Percentiles rank a stretch among this genome's conserved stretches.
Conservation (phyloP, 1,139 yeast species). For the Hansenula anomala region DNA sequence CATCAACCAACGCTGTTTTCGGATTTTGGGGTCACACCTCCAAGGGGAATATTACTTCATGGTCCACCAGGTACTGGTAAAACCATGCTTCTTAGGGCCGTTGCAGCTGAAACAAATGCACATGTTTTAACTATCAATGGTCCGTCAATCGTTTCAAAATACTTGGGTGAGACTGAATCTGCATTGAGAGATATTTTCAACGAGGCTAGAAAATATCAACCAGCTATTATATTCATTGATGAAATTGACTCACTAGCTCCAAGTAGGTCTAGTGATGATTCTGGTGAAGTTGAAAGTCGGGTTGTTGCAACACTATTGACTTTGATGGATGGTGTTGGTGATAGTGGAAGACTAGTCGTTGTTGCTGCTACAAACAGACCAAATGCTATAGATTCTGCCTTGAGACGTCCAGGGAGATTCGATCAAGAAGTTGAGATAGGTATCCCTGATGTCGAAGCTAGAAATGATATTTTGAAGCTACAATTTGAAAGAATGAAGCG, state of each 20-base stretch:
- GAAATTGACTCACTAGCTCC: conserved; percentile 93
- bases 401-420: conserved; percentile 89
- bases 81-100: conserved; percentile 79
- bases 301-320: conserved; percentile 86
- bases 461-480: conserved; percentile 57
- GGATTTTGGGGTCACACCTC: conserved; percentile 86
- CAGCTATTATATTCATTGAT: conserved; percentile 82
- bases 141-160: conserved; percentile 87
- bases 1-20: conserved; percentile 72
- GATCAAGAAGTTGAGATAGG: conserved; percentile 84
- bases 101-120: conserved; percentile 67
- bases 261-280: conserved; percentile 71
- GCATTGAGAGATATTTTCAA: conserved; percentile 74
- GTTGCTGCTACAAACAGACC: conserved; percentile 86
- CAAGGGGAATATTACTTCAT: conserved; percentile 83
- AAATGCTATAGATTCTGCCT: conserved; percentile 75
- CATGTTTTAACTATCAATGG: conserved; percentile 86
- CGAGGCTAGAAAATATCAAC: conserved; percentile 83
- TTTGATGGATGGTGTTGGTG: conserved; percentile 85
- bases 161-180: conserved; percentile 89
- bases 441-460: conserved; percentile 66
- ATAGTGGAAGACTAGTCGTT: conserved; percentile 61
- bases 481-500: conserved; percentile 64
- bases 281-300: conserved; percentile 85
- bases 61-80: conserved; percentile 99